Conservation (phyloP, 345 rosid genomes). For the Acer yangbiense region DNA sequence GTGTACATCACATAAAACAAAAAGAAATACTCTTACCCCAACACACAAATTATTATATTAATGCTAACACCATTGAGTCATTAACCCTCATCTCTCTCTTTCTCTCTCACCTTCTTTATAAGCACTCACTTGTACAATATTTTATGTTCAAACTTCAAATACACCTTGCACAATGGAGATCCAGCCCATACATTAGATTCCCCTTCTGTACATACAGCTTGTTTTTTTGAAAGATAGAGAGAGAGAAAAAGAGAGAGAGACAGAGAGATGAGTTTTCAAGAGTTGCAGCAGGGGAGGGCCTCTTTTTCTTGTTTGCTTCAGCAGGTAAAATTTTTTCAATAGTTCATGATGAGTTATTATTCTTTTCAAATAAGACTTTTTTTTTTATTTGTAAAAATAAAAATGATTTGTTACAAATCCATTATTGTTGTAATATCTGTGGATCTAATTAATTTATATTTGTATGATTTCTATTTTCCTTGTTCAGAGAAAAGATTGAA, state of each 20-base stretch:
- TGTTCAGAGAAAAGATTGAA: conserved; percentile 16
- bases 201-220: conserved; percentile 39
- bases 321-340: conserved; percentile 11
- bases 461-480: neutral
- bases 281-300: conserved; percentile 16
- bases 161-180: conserved; percentile 42
- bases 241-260: conserved; percentile 23
- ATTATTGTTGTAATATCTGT: neutral
- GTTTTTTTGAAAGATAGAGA: conserved; percentile 32
- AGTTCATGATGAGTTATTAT: neutral
- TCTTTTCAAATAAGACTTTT: neutral
- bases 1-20: conserved; percentile 50
- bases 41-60: conserved; percentile 18
- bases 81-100: conserved; percentile 15
- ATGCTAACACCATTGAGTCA: conserved; percentile 18
- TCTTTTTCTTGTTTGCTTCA: conserved; percentile 28
- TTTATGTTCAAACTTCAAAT: conserved; percentile 35
- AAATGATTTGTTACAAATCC: neutral
- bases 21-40: conserved; percentile 44
- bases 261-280: conserved; percentile 21
- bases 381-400: too few species aligned
- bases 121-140: conserved; percentile 46
- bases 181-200: conserved; percentile 64
- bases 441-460: neutral
- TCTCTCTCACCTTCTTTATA: conserved; percentile 45